Percentiles rank a stretch among this genome's conserved stretches.
These are phyloP conservation scores for Cucumis hystrix DNA, from an alignment of 306 rosid genomes.

Conservation along the genomic window DNA sequence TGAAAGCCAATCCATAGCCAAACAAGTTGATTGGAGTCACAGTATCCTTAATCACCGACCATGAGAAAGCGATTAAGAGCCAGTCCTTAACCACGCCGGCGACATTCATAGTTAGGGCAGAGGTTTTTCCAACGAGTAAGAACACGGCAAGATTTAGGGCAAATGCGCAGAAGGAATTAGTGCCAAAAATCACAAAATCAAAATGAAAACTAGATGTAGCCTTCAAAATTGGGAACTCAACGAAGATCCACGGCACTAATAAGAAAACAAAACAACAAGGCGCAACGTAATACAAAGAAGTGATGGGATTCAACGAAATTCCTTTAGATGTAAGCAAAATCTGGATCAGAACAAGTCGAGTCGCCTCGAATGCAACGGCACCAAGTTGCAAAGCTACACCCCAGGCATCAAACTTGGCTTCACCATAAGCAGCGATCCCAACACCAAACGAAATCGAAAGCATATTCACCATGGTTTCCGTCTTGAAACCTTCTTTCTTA, in stretches of 20 bases:
- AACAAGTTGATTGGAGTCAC: slow-evolving; percentile 72
- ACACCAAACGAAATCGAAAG: slow-evolving; percentile 75
- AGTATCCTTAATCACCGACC: slow-evolving; percentile 82
- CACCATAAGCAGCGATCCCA: slow-evolving; percentile 79
- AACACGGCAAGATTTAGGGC: slow-evolving; percentile 78
- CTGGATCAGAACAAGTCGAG: slow-evolving; percentile 75
- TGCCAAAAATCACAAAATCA: slow-evolving; percentile 51
- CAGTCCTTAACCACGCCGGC: slow-evolving; percentile 91
- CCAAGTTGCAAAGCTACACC: slow-evolving; percentile 66
- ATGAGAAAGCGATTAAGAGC: slow-evolving; percentile 71
- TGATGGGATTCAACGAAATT: slow-evolving; percentile 70
- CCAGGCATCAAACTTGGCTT: slow-evolving; percentile 65
- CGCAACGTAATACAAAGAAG: slow-evolving; percentile 64
- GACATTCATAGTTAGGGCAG: slow-evolving; percentile 85
- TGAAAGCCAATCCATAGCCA: slow-evolving; percentile 67
- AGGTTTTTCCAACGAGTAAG: slow-evolving; percentile 72
- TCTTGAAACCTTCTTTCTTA: slow-evolving; percentile 45
- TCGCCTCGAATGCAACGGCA: slow-evolving; percentile 81
- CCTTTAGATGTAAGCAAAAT: slow-evolving; percentile 76
- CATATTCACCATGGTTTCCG: slow-evolving; percentile 73
- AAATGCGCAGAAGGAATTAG: slow-evolving; percentile 69
- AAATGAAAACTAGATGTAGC: slow-evolving; percentile 50
- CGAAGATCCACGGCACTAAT: slow-evolving; percentile 59
- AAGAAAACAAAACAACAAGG: slow-evolving; percentile 66
- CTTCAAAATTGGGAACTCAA: slow-evolving; percentile 48